Evolutionary conservation across 495 filamentous ascomycete genomes (phyloP), one percentile per base, ranked within the genome.

Genomic region (Aspergillus sclerotiicarbonarius): DNA sequence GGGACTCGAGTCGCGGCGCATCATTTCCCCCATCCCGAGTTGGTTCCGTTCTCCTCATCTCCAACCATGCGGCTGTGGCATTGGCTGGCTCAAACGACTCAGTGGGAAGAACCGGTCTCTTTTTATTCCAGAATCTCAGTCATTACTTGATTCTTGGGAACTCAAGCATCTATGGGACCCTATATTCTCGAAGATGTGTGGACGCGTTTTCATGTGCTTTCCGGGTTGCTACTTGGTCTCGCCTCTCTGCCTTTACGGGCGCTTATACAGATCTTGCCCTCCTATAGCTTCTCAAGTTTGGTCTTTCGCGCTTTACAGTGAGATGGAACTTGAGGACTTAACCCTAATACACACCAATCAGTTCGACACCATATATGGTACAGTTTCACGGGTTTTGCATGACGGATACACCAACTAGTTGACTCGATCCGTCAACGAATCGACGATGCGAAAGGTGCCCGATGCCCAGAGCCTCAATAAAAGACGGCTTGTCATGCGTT

Each of bases 401-500:
- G 69, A 66, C 71, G 68, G 68, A 54, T 67, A 31, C 45, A 55
- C 71, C 55, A 59, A 75, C 53, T 72, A 76, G 69, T 66, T 45
- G 54, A 65, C 44, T 63, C 51, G 47, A 58, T 56, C 61, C 71
- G 32, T 63, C 55, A 58, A 56, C 39, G 71, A 65, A 58, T 66
- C 35, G 66, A 61, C 43, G 47, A 57, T 53, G 66, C 53, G 62
- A 80, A 80, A 72, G 64, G 69, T 60, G 58, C 61, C 64, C 65
- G 71, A 65, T 67, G 58, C 69, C 69, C 73, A 78, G 73, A 77
- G 70, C 68, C 63, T 59, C 9, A 49, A 31, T 56, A 56, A 75
- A 76, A 77, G 74, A 77, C 63, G 72, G 72, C 70, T 60, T 58
- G 74, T 73, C 74, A 80, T 80, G 75, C 67, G 67, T 70, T 58